Evolutionary conservation across 208 protist species (phyloP).

Genomic region (Wallacemonas sp.): DNA sequence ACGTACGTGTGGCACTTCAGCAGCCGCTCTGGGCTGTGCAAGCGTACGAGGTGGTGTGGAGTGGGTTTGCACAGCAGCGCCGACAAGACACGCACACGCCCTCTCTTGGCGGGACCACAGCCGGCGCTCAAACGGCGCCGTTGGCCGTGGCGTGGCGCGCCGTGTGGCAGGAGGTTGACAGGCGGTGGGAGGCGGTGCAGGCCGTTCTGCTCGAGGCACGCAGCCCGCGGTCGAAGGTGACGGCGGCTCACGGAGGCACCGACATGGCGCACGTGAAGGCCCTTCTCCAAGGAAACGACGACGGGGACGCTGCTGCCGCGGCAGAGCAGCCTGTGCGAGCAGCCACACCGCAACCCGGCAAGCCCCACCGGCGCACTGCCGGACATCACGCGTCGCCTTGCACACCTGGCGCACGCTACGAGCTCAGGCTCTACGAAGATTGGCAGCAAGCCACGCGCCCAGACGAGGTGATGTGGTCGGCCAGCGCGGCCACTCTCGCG

Average conservation of each 20-base stretch:
- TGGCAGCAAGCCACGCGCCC: neutral
- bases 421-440: constrained; percentile 8
- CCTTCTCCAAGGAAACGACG: constrained; percentile 8
- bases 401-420: constrained; percentile 6
- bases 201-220: constrained; percentile 6
- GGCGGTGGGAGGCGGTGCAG: neutral
- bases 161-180: neutral
- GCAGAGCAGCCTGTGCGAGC: neutral
- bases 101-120: neutral
- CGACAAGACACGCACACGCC: too few relatives aligned
- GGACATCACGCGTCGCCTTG: neutral
- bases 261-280: constrained; percentile 21
- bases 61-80: neutral
- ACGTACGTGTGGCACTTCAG: constrained; percentile 25
- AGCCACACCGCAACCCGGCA: neutral
- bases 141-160: neutral
- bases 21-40: constrained; percentile 22
- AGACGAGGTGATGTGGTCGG: neutral
- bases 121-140: neutral
- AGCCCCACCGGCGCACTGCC: neutral
- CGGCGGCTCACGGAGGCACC: neutral
- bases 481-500: neutral
- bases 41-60: constrained; percentile 14
- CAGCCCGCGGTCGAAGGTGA: constrained; percentile 3
- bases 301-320: neutral